Evolutionary conservation across 352 stramenopile genomes (phyloP).

Genomic region (Phytopythium litorale): DNA sequence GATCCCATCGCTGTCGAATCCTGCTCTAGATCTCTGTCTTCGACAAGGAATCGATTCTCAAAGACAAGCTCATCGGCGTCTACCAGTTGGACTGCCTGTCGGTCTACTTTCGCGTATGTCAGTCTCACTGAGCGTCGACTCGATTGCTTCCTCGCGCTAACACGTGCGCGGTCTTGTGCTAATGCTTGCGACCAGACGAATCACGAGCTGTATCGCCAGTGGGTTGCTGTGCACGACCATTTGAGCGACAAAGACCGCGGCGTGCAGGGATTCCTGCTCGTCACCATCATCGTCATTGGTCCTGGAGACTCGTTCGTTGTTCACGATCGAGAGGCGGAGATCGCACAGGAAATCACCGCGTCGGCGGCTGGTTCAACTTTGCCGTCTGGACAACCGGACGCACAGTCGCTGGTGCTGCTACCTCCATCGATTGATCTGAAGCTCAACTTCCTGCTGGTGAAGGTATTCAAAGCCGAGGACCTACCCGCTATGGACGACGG

Average conservation of each 20-base stretch:
- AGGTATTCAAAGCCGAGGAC: slow-evolving; percentile 74
- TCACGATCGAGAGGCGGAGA: slow-evolving; percentile 66
- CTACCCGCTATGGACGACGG: slow-evolving; percentile 75
- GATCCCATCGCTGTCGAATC: not conserved
- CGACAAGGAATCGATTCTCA: slow-evolving; percentile 64
- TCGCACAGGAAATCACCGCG: slow-evolving; percentile 44
- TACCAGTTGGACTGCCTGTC: slow-evolving; percentile 84
- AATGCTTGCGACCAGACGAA: slow-evolving; percentile 29
- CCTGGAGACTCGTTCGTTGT: slow-evolving; percentile 62
- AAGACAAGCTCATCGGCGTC: slow-evolving; percentile 80
- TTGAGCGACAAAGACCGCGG: slow-evolving; percentile 77
- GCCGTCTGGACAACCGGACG: slow-evolving; percentile 7
- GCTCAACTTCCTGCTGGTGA: slow-evolving; percentile 77
- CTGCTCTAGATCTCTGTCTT: slow-evolving; percentile 54
- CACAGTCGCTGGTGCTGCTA: slow-evolving; percentile 53
- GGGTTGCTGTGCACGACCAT: slow-evolving; percentile 90
- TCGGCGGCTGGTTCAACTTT: slow-evolving; percentile 8
- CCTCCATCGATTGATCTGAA: slow-evolving; percentile 74
- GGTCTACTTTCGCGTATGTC: slow-evolving; percentile 60
- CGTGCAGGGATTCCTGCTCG: slow-evolving; percentile 76
- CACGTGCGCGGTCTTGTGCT: not conserved
- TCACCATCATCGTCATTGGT: slow-evolving; percentile 66
- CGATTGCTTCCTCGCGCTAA: not conserved
- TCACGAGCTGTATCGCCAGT: slow-evolving; percentile 88
- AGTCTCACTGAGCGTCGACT: not conserved